Evolutionary conservation across 345 rosid species (phyloP).

Genomic region (Acer campestre): DNA sequence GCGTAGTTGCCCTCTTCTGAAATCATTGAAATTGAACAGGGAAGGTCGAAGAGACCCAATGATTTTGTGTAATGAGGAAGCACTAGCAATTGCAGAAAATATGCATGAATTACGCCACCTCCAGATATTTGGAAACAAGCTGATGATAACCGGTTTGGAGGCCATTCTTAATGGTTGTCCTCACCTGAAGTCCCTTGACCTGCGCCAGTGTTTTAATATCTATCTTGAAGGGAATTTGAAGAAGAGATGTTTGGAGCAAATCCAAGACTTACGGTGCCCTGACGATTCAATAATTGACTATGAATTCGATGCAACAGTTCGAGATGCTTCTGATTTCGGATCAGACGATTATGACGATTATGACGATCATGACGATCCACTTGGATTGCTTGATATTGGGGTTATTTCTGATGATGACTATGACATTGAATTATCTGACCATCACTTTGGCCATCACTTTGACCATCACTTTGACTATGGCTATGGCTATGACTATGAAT

Average conservation of each 20-base stretch:
- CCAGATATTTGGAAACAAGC: slow-evolving; percentile 54
- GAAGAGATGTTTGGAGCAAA: slow-evolving; percentile 45
- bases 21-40: slow-evolving; percentile 40
- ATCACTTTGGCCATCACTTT: no score
- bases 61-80: slow-evolving; percentile 46
- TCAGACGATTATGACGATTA: no score
- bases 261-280: slow-evolving; percentile 53
- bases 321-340: no score
- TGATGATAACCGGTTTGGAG: slow-evolving; percentile 58
- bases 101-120: slow-evolving; percentile 57
- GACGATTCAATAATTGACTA: slow-evolving; percentile 48
- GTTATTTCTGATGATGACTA: no score
- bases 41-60: slow-evolving; percentile 21
- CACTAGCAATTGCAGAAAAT: slow-evolving; percentile 59
- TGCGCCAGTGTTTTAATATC: slow-evolving; percentile 64
- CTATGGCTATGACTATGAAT: no score
- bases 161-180: slow-evolving; percentile 66
- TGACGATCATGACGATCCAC: no score
- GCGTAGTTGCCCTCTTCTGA: slow-evolving; percentile 43
- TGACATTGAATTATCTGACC: no score
- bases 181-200: slow-evolving; percentile 65
- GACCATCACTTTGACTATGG: no score
- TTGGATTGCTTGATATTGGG: no score
- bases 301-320: slow-evolving; percentile 27
- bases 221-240: slow-evolving; percentile 43